Evolutionary conservation across 2,329 filamentous ascomycete genomes (phyloP).

Genomic region (Fonsecaea nubica): DNA sequence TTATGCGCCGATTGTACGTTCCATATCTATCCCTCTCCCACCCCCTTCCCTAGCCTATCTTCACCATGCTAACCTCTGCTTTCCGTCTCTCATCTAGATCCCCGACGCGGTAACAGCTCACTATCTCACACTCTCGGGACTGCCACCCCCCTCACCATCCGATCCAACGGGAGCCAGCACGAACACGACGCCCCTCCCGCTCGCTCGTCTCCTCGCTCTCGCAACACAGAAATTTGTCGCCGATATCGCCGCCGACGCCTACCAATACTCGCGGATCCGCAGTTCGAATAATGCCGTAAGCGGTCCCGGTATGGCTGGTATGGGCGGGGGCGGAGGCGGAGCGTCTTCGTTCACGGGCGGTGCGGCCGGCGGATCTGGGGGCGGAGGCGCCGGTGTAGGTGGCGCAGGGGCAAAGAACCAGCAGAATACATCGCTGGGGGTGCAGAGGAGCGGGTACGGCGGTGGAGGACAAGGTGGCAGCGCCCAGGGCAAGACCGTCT

Average conservation of each 20-base stretch:
- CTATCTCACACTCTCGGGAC: slow-evolving; percentile 94
- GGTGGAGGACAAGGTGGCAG: slow-evolving; percentile 88
- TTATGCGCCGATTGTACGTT: slow-evolving; percentile 88
- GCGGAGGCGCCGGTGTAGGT: slow-evolving; percentile 50
- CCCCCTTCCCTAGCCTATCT: no score
- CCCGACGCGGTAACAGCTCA: slow-evolving; percentile 97
- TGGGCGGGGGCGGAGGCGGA: slow-evolving; percentile 53
- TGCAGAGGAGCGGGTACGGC: slow-evolving; percentile 79
- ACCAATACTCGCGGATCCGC: slow-evolving; percentile 95
- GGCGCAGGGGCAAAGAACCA: slow-evolving; percentile 57
- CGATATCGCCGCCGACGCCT: slow-evolving; percentile 95
- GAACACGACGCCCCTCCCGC: slow-evolving; percentile 76
- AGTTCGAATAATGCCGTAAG: slow-evolving; percentile 95
- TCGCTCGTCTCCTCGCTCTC: slow-evolving; percentile 90
- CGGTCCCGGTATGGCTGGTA: slow-evolving; percentile 65
- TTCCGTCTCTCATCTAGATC: slow-evolving; percentile 64
- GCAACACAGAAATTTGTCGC: slow-evolving; percentile 99
- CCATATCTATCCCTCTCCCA: background rate
- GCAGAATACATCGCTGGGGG: slow-evolving; percentile 65
- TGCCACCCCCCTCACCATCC: slow-evolving; percentile 85
- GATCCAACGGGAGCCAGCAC: slow-evolving; percentile 75
- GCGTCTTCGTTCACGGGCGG: slow-evolving; percentile 35
- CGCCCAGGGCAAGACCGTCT: slow-evolving; percentile 82
- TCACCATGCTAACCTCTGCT: background rate
- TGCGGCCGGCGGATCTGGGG: slow-evolving; percentile 18